Percentiles rank a stretch among this genome's conserved stretches.
These are phyloP conservation scores for Pseudozyma sp. DNA, from an alignment of 1,284 basidiomycete genomes.

Conservation along the genomic window DNA sequence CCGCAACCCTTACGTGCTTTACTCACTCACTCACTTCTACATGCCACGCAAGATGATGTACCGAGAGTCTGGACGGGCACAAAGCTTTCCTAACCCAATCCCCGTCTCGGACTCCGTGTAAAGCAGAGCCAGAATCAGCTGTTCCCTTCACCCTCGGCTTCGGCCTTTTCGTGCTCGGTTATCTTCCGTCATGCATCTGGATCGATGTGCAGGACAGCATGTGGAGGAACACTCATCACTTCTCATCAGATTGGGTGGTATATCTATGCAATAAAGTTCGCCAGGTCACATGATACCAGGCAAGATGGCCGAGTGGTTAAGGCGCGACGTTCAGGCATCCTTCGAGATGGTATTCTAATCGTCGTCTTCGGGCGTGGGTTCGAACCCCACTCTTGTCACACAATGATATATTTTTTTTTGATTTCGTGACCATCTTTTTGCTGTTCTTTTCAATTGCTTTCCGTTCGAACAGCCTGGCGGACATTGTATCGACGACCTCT, in stretches of 20 bases:
- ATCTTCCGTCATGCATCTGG: neutral
- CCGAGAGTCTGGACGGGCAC: too few species aligned
- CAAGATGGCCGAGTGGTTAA: slow-evolving; percentile 70
- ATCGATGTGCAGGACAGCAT: neutral
- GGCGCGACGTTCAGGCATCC: slow-evolving; percentile 58
- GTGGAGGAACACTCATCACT: slow-evolving; percentile 32
- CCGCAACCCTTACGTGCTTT: too few species aligned
- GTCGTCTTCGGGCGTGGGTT: slow-evolving; percentile 68
- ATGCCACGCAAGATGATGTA: too few species aligned
- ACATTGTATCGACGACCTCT: too few species aligned
- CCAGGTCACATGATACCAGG: slow-evolving; percentile 9
- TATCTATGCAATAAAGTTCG: neutral
- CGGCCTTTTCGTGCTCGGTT: neutral
- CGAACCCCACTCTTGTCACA: slow-evolving; percentile 69
- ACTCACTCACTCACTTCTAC: too few species aligned
- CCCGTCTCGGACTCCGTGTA: too few species aligned
- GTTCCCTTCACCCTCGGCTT: too few species aligned
- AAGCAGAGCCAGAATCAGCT: neutral
- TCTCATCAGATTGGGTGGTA: neutral
- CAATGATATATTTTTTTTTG: slow-evolving; percentile 6
- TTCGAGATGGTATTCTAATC: slow-evolving; percentile 22
- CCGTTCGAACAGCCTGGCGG: too few species aligned
- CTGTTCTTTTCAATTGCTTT: too few species aligned
- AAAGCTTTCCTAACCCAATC: too few species aligned
- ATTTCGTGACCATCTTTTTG: slow-evolving; percentile 8